Percentiles rank a stretch among this genome's conserved stretches.
These are phyloP conservation scores for Cryomyces minteri DNA, from an alignment of 495 filamentous ascomycete species.

Conservation along the genomic window DNA sequence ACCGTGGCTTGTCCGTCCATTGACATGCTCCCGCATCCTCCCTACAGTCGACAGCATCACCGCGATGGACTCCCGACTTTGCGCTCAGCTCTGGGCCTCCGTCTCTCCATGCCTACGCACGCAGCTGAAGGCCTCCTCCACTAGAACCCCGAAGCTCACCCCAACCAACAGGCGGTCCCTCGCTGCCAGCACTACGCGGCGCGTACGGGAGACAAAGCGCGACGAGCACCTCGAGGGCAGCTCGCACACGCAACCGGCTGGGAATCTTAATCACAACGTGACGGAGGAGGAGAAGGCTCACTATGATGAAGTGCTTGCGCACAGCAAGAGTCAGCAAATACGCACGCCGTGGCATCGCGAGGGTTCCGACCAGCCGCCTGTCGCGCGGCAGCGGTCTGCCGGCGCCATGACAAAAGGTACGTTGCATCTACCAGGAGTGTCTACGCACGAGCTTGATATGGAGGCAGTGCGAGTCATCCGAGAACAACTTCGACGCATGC, in stretches of 20 bases:
- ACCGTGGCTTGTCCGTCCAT: too few relatives aligned
- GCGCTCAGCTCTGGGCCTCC: too few relatives aligned
- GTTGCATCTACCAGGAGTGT: neutral
- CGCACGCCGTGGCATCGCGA: slow-evolving; percentile 52
- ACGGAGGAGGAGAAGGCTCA: slow-evolving; percentile 20
- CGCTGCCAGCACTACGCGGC: too few relatives aligned
- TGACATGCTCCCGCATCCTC: too few relatives aligned
- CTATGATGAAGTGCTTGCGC: slow-evolving; percentile 20
- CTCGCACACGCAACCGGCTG: slow-evolving; percentile 13
- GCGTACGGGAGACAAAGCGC: too few relatives aligned
- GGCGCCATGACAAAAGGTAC: slow-evolving; percentile 48
- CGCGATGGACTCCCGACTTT: too few relatives aligned
- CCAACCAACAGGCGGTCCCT: too few relatives aligned
- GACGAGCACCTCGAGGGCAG: neutral
- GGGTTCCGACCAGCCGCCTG: slow-evolving; percentile 38
- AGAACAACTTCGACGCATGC: neutral
- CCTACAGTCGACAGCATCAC: too few relatives aligned
- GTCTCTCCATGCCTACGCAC: too few relatives aligned
- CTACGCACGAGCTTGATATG: neutral
- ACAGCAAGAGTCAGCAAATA: slow-evolving; percentile 31
- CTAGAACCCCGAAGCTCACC: too few relatives aligned
- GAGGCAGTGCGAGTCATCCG: neutral
- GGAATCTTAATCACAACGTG: slow-evolving; percentile 17
- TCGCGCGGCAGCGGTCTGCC: slow-evolving; percentile 25
- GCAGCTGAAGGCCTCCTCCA: too few relatives aligned